Base-by-base conservation (phyloP, 352 stramenopile species). In the Globisporangium rhizosaccharum region DNA sequence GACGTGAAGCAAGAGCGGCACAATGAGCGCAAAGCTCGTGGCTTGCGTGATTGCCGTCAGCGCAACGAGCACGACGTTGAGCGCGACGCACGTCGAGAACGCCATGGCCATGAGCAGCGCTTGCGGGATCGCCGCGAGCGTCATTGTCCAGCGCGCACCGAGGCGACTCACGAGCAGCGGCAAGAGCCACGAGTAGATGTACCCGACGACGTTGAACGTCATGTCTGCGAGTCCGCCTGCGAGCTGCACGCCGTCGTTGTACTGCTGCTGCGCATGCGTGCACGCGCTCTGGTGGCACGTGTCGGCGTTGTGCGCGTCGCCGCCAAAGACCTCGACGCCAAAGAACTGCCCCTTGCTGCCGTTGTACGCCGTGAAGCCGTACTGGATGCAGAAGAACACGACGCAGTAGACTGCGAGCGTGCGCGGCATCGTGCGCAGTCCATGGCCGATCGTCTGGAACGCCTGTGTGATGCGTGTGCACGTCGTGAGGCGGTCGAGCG, bases 291-390 rank as follows among this genome's bases (percentile, higher is more conserved):
- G 28, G 17, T 61, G 67, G 57, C 76, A 87, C 6, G 51, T 73
- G 23, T 80, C 74, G 9, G 73, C 71, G 37, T 75, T 72, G 6
- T 56, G 47, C 3, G 75, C 59, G 15, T 75, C 58, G 33, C 76
- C 76, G 45, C 67, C 52, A 23, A 62, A 81, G 17, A 87, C 75
- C 53, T 81, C 68, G 39, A 83, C 56, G 20, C 76, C 76, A 51
- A 85, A 85, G 58, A 85, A 85, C 67, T 83, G 76, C 1, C 76
- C 72, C 62, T 87, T 87, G 58, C 72, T 79, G 44, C 75, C 71
- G 51, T 83, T 85, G 65, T 85, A 87, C 1, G 75, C 60, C 18
- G 75, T 73, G 54, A 70, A 85, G 6, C 72, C 77, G 51, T 84
- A 85, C 49, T 78, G 67, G 28, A 76, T 65, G 17, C 73, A 57